Conservation (phyloP, 495 filamentous ascomycete species). For the Annulohypoxylon stygium region DNA sequence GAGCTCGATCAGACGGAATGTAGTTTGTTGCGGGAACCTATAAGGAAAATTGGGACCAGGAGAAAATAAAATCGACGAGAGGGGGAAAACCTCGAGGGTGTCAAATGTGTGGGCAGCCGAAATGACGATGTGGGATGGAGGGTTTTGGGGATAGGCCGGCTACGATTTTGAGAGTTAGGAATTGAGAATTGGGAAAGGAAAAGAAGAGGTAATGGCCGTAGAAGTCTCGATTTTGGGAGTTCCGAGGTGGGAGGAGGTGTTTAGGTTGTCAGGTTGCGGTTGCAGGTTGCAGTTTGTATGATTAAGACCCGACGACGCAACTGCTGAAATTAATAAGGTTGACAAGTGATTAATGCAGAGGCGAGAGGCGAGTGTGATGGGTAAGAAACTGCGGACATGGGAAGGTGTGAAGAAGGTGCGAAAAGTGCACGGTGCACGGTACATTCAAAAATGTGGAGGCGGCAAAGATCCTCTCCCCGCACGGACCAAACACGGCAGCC, state of each 20-base stretch:
- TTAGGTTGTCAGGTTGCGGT: constrained; percentile 13
- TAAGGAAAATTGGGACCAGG: constrained; percentile 13
- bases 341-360: constrained; percentile 38
- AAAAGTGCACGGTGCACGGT: constrained; percentile 23
- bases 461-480: constrained; percentile 24
- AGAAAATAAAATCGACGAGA: constrained; percentile 36
- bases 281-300: constrained; percentile 18
- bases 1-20: constrained; percentile 25
- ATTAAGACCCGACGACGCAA: constrained; percentile 18
- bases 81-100: constrained; percentile 42
- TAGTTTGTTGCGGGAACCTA: constrained; percentile 9
- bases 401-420: constrained; percentile 22
- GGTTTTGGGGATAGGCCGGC: constrained; percentile 38
- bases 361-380: constrained; percentile 30
- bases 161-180: constrained; percentile 19
- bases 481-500: constrained; percentile 26
- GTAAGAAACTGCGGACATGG: constrained; percentile 16
- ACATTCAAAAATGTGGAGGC: constrained; percentile 40
- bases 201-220: neutral
- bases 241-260: neutral
- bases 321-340: constrained; percentile 27
- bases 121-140: constrained; percentile 24
- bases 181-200: constrained; percentile 4
- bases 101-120: constrained; percentile 33
- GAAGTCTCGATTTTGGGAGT: constrained; percentile 7